phyloP scores from a whole-genome alignment of 2,329 filamentous ascomycete species.

The Aspergillus udagawae region DNA sequence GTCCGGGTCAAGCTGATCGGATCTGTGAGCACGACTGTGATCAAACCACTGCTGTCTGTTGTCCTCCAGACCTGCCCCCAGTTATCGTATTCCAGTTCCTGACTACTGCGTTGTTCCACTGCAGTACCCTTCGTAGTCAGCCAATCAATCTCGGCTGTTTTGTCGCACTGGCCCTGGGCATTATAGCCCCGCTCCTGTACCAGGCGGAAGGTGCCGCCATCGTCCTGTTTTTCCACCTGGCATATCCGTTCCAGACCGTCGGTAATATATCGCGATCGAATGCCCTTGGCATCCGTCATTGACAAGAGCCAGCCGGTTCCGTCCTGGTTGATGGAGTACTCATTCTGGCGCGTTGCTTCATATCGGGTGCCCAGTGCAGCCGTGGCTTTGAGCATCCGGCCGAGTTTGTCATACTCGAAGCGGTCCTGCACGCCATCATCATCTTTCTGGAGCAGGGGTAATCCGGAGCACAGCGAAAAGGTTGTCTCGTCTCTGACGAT shows the following conservation, averaged over 20 bases:
- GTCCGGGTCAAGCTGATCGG: constrained; percentile 1
- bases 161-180: not conserved
- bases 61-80: constrained; percentile 24
- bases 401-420: constrained; percentile 1
- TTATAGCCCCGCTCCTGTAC: constrained; percentile 4
- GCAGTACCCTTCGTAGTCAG: constrained; percentile 26
- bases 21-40: not conserved
- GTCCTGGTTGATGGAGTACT: not conserved
- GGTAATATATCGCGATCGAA: constrained; percentile 3
- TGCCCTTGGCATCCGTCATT: constrained; percentile 2
- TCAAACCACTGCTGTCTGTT: constrained; percentile 3
- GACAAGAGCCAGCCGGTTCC: not conserved
- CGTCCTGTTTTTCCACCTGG: constrained; percentile 3
- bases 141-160: constrained; percentile 1
- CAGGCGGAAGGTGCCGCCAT: constrained; percentile 1
- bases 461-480: not conserved
- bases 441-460: not conserved
- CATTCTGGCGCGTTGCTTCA: not conserved
- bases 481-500: not conserved
- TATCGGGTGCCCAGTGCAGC: not conserved
- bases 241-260: constrained; percentile 1
- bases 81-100: constrained; percentile 2
- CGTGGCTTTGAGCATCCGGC: not conserved
- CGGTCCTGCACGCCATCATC: not conserved
- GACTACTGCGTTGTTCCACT: constrained; percentile 12